Evolutionary conservation across 805 yeast species (phyloP), one percentile per base, ranked within the genome.

Genomic region (Starmerella apicola): DNA sequence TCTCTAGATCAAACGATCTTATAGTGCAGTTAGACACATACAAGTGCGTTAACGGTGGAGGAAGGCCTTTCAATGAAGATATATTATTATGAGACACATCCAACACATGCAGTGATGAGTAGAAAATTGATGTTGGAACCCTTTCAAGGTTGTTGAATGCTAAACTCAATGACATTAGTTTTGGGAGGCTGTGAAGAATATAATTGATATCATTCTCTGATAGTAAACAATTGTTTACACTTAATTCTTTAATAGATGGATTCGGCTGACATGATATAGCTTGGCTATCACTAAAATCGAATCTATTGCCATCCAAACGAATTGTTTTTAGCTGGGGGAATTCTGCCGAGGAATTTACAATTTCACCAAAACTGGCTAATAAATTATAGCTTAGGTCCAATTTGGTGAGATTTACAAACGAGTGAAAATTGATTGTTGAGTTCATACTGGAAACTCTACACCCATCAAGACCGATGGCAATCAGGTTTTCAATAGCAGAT

Each of bases 321-420:
- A 82, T 47, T 1, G 55, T 52, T 18, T 50, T 43, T 5, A 83
- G 45, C 0, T 44, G 42, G 0, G 44, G 44, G 18, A 76, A 45
- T 3, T 50, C 41, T 3, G 48, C 39, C 0, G 69, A 43, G 12
- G 78, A 55, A 1, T 51, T 45, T 37, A 65, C 51, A 0, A 79
- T 52, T 1, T 56, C 60, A 0, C 52, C 39, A 43, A 76, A 52
- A 38, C 64, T 58, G 17, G 53, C 52, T 30, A 82, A 56, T 35
- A 80, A 56, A 53, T 82, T 79, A 53, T 60, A 71, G 10, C 83
- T 68, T 36, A 84, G 48, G 56, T 80, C 82, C 29, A 84, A 60
- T 18, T 57, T 59, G 25, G 32, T 36, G 6, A 58, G 32, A 2
- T 39, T 13, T 2, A 12, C 29, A 25, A 37, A 34, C 5, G 10